Conservation (phyloP, 1,284 basidiomycete genomes). For the Ceraceosorus guamensis region DNA sequence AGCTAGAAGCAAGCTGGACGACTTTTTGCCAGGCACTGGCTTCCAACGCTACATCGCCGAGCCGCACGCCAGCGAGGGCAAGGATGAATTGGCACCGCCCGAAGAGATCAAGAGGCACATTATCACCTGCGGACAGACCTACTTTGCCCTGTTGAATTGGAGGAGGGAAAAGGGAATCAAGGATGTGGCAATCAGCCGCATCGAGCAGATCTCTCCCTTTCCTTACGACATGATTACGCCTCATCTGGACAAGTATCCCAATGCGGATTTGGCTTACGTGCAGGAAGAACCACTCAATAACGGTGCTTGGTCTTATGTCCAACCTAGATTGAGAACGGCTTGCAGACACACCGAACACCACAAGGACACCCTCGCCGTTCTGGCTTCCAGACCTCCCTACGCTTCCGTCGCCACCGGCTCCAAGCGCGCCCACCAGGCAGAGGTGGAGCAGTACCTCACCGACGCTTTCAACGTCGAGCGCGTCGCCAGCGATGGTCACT, state of each 20-base stretch:
- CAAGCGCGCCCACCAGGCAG: slow-evolving; percentile 58
- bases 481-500: slow-evolving; percentile 2
- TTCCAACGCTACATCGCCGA: slow-evolving; percentile 95
- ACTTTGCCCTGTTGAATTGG: slow-evolving; percentile 68
- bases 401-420: slow-evolving; percentile 70
- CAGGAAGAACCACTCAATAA: slow-evolving; percentile 83
- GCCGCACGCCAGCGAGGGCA: slow-evolving; percentile 58
- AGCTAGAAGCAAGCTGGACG: slow-evolving; percentile 75
- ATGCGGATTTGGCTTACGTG: slow-evolving; percentile 83
- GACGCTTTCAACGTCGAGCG: slow-evolving; percentile 38
- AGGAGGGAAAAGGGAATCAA: slow-evolving; percentile 55
- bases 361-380: slow-evolving; percentile 60
- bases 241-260: slow-evolving; percentile 75
- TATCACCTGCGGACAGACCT: slow-evolving; percentile 75
- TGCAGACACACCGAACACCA: slow-evolving; percentile 58
- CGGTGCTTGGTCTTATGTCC: slow-evolving; percentile 70
- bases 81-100: slow-evolving; percentile 61
- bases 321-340: slow-evolving; percentile 58
- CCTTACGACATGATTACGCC: slow-evolving; percentile 65
- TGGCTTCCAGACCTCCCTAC: slow-evolving; percentile 42
- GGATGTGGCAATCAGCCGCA: slow-evolving; percentile 83
- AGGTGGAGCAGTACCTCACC: slow-evolving; percentile 35
- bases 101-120: slow-evolving; percentile 88
- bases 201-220: slow-evolving; percentile 93
- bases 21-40: slow-evolving; percentile 78